Evolutionary conservation across 768 basidiomycete genomes (phyloP), one percentile per base, ranked within the genome.

Genomic region (Mrakia hoshinonis): DNA sequence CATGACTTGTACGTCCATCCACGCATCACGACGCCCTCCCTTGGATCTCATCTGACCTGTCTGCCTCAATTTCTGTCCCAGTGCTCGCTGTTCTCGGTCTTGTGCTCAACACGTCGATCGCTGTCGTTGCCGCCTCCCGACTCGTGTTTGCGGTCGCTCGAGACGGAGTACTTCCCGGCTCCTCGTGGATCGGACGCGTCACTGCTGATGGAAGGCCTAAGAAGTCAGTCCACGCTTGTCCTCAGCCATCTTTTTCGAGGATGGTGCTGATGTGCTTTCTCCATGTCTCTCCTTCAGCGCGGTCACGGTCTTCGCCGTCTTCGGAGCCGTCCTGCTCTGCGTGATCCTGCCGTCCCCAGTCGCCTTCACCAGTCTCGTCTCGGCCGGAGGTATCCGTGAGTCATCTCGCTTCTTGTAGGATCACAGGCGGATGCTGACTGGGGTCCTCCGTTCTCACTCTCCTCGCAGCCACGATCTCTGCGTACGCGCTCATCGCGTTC

Each of bases 121-220:
- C 90, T 22, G 87, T 95, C 69, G 90, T 94, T 24, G 92, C 93
- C 1, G 86, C 91, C 15, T 93, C 91, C 15, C 86, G 92, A 4
- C 84, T 96, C 34, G 84, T 96, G 49, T 96, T 90, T 76, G 93
- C 92, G 11, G 89, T 96, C 55, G 92, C 92, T n/a, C 87, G 93
- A 67, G 93, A 96, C 75, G 92, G 92, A 36, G 90, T 94, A 0
- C 82, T 96, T 13, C 92, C 93, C 0, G 78, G 90, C 60, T 92
- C 90, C 0, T 72, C 81, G 15, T 95, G 92, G 92, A 89, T 96
- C 66, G 87, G 89, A 54, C 80, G 83, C 72, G 89, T 94, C 51
- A 87, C 89, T 62, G 74, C 79, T 0, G 79, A 83, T 20, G 88
- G 89, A 1, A 89, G 93, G 75, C 92, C 92, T 0, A 84, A 82